A percentile compares a stretch with the other conserved stretches of the same genome.
Conservation (phyloP, 345 rosid genomes). For the Eutrema japonicum region DNA sequence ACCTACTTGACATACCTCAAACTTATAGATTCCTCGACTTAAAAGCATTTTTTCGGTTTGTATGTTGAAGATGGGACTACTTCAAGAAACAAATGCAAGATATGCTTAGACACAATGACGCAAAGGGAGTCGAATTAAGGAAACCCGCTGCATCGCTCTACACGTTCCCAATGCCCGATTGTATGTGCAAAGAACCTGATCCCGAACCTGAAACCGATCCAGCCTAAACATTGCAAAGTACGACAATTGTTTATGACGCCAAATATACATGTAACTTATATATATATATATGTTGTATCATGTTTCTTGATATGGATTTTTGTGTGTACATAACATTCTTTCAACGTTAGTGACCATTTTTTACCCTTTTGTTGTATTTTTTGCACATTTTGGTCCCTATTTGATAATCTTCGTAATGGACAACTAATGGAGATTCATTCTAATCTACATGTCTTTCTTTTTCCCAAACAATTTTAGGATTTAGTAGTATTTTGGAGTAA, state of each 20-base stretch:
- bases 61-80: slow-evolving; percentile 66
- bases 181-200: slow-evolving; percentile 76
- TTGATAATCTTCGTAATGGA: slow-evolving; percentile 3
- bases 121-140: slow-evolving; percentile 70
- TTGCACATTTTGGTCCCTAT: slow-evolving; percentile 7
- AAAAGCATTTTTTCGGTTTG: neutral
- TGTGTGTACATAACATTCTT: slow-evolving; percentile 39
- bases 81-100: slow-evolving; percentile 81
- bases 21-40: neutral
- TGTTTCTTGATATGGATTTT: slow-evolving; percentile 16
- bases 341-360: neutral
- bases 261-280: slow-evolving; percentile 39
- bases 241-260: slow-evolving; percentile 24
- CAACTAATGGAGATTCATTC: neutral
- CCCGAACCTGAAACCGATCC: slow-evolving; percentile 16
- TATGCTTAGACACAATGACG: slow-evolving; percentile 76
- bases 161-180: slow-evolving; percentile 95
- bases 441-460: neutral
- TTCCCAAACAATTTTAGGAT: no score
- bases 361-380: neutral
- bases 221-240: slow-evolving; percentile 19
- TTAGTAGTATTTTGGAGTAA: no score
- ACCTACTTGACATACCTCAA: slow-evolving; percentile 2
- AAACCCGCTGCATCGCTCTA: slow-evolving; percentile 75
- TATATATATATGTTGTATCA: slow-evolving; percentile 30